Evolutionary conservation across 495 filamentous ascomycete species (phyloP).

Genomic region (Hyaloscypha bicolor): DNA sequence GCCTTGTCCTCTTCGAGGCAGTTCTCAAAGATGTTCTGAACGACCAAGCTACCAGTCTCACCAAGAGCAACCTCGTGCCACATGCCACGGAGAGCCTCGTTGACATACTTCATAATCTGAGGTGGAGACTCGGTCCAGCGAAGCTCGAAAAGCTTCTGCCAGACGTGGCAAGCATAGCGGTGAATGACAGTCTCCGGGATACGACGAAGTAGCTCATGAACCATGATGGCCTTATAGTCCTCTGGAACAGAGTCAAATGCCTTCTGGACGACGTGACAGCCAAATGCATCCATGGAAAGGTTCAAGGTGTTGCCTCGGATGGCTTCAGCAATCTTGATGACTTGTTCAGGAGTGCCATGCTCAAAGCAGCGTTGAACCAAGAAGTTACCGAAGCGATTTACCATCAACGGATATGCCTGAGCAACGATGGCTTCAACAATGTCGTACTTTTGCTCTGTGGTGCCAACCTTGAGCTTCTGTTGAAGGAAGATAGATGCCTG

Average conservation of each 20-base stretch:
- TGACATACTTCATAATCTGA: slow-evolving; percentile 98
- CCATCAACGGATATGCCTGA: slow-evolving; percentile 94
- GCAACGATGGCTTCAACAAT: slow-evolving; percentile 96
- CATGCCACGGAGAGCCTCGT: slow-evolving; percentile 93
- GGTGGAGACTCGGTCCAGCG: slow-evolving; percentile 93
- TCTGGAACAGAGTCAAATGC: slow-evolving; percentile 97
- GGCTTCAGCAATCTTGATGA: slow-evolving; percentile 90
- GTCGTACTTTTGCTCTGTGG: slow-evolving; percentile 92
- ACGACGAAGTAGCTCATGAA: slow-evolving; percentile 90
- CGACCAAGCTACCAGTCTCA: slow-evolving; percentile 95
- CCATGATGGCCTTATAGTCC: slow-evolving; percentile 97
- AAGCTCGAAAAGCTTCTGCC: slow-evolving; percentile 99
- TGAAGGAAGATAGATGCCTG: slow-evolving; percentile 98
- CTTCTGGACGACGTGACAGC: slow-evolving; percentile 97
- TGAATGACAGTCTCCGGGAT: slow-evolving; percentile 99
- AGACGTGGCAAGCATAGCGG: slow-evolving; percentile 97
- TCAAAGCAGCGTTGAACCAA: slow-evolving; percentile 98
- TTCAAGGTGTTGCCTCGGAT: slow-evolving; percentile 94
- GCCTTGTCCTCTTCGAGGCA: slow-evolving; percentile 99
- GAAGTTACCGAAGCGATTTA: slow-evolving; percentile 98
- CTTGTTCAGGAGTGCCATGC: slow-evolving; percentile 93
- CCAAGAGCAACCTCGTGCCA: slow-evolving; percentile 98
- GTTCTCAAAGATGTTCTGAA: slow-evolving; percentile 99
- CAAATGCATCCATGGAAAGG: slow-evolving; percentile 97
- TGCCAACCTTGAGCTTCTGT: slow-evolving; percentile 97